Base-by-base conservation (phyloP, 1,284 basidiomycete species). In the Irpex sp. region DNA sequence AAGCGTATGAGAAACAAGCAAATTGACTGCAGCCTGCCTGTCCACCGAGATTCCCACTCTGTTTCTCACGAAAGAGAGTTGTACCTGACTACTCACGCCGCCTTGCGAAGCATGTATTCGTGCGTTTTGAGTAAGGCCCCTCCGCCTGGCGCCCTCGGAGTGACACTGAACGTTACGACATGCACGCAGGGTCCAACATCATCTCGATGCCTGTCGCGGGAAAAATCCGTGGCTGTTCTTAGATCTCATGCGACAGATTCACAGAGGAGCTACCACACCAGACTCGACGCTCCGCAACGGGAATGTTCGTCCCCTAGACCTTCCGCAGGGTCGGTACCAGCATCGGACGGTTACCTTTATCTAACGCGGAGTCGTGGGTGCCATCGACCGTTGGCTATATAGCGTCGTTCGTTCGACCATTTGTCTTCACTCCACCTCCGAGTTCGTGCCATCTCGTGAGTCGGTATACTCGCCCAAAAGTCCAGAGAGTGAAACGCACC, bases 51-150 rank as follows among this genome's bases (percentile, higher is more conserved):
- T 60, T 51, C 64, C 64, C 34, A 62, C 55, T 60, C 44, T 54
- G 62, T 51, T 47, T 59, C 56, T 44, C 65, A 67, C 56, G 65
- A 72, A 71, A 72, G 63, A 72, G 69, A 71, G 69, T 70, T 67
- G 69, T 70, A 62, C 70, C 69, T 37, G 62, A 55, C 57, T 58
- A 54, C 55, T 59, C 64, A 60, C 57, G 62, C 67, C 63, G 26
- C 63, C 58, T 60, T 63, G 62, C 65, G 64, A 65, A 58, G 66
- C 64, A 63, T 69, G 67, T 60, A 61, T 36, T 36, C 60, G 61
- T 47, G 65, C 64, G 48, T 54, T 67, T 68, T 65, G 59, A 66
- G 62, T 57, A 64, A n/a, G 48, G 58, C 11, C 26, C 55, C 34
- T 65, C 64, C 64, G 64, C 52, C 26, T 54, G 40, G 49, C 44